Percentiles rank a stretch among this genome's conserved stretches.
Conservation (phyloP, 208 protist genomes). For the Leishmania mexicana region DNA sequence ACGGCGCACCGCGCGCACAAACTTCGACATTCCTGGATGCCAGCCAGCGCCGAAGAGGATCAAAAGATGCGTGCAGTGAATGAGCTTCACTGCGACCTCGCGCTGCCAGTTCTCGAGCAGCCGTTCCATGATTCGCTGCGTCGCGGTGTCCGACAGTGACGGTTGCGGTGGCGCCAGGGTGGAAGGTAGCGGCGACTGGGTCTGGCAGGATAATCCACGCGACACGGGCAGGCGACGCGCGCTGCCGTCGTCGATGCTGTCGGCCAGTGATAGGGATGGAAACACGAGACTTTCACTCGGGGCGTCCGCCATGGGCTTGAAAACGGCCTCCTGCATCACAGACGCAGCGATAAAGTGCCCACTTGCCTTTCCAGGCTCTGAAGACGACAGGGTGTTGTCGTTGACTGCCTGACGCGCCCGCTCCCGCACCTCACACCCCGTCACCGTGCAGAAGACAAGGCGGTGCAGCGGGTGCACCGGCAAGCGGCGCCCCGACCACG, state of each 20-base stretch:
- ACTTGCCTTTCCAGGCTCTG: background rate
- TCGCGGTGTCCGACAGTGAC: slow-evolving; percentile 3
- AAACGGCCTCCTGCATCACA: background rate
- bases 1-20: slow-evolving; percentile 36
- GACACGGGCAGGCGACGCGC: background rate
- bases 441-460: slow-evolving; percentile 22
- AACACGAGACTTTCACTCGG: background rate
- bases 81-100: slow-evolving; percentile 16
- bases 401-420: slow-evolving; percentile 11
- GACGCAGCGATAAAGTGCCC: background rate
- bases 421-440: slow-evolving; percentile 21
- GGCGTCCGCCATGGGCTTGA: background rate
- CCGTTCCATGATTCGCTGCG: slow-evolving; percentile 2
- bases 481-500: slow-evolving; percentile 5
- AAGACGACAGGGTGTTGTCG: background rate
- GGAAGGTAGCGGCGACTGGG: background rate
- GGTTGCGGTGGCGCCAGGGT: slow-evolving; percentile 1
- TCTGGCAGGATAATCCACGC: background rate
- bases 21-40: slow-evolving; percentile 51
- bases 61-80: slow-evolving; percentile 40
- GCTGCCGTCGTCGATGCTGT: slow-evolving; percentile 9
- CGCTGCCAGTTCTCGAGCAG: slow-evolving; percentile 31
- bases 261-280: slow-evolving; percentile 18
- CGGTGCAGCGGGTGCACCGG: slow-evolving; percentile 26
- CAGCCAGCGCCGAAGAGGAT: slow-evolving; percentile 68